Percentiles rank a stretch among this genome's conserved stretches.
These are phyloP conservation scores for Podospora didyma DNA, from an alignment of 495 filamentous ascomycete genomes.

Conservation along the genomic window DNA sequence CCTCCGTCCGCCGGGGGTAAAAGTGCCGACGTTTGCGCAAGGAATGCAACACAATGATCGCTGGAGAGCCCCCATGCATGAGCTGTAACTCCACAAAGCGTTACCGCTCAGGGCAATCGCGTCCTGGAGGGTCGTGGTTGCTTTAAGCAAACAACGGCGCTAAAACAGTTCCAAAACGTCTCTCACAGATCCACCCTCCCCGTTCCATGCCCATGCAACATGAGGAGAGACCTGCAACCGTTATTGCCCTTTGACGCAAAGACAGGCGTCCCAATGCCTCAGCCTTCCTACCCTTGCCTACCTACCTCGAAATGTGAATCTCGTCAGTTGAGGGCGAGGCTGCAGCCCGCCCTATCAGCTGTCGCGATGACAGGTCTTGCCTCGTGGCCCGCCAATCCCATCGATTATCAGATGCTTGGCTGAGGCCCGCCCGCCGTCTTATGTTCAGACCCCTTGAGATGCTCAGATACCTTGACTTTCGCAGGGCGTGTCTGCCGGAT, in stretches of 20 bases:
- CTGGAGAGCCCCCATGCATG: slow-evolving; percentile 6
- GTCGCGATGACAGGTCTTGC: not conserved
- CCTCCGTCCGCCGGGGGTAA: not conserved
- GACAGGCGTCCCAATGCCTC: too few relatives aligned
- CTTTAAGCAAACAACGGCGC: slow-evolving; percentile 22
- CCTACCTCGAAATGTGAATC: too few relatives aligned
- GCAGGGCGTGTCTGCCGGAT: not conserved
- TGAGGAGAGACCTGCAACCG: not conserved
- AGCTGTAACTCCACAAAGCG: slow-evolving; percentile 3
- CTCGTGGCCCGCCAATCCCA: not conserved
- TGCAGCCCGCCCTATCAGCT: too few relatives aligned
- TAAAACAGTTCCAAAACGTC: slow-evolving; percentile 27
- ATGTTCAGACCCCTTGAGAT: not conserved
- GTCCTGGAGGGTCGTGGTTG: slow-evolving; percentile 1
- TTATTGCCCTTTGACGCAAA: not conserved
- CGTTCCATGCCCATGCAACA: not conserved
- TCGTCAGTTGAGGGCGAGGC: too few relatives aligned
- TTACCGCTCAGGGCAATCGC: not conserved
- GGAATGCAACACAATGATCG: slow-evolving; percentile 1
- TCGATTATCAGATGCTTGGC: not conserved
- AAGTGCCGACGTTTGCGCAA: slow-evolving; percentile 6
- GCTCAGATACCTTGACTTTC: not conserved
- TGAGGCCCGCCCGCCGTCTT: not conserved
- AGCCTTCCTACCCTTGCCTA: too few relatives aligned
- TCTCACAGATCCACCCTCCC: slow-evolving; percentile 2